Evolutionary conservation across 345 rosid species (phyloP).

Genomic region (Kandelia obovata): DNA sequence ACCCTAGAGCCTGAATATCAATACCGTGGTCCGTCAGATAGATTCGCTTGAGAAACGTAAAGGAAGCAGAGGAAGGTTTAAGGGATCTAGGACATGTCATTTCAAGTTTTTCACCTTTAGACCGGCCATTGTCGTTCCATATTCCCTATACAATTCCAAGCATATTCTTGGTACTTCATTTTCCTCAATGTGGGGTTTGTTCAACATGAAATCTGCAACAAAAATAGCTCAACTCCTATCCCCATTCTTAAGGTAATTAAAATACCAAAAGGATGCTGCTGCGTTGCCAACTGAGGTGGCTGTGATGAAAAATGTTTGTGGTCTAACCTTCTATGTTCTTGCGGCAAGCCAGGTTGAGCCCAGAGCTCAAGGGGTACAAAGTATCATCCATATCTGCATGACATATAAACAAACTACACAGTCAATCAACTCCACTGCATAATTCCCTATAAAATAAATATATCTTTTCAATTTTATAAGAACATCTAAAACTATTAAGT

Average conservation of each 20-base stretch:
- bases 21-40: background rate
- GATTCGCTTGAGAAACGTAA: background rate
- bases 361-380: constrained; percentile 67
- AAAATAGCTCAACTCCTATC: constrained; percentile 5
- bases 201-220: constrained; percentile 69
- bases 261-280: background rate
- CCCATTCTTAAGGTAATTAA: background rate
- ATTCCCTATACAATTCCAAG: constrained; percentile 73
- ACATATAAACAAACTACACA: constrained; percentile 6
- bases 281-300: background rate
- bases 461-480: too few species aligned
- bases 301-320: background rate
- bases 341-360: constrained; percentile 83
- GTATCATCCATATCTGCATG: constrained; percentile 86
- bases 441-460: too few species aligned
- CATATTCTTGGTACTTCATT: constrained; percentile 82
- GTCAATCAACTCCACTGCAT: too few species aligned
- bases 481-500: too few species aligned
- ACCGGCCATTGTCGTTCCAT: constrained; percentile 99
- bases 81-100: background rate
- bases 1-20: constrained; percentile 61
- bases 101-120: constrained; percentile 46
- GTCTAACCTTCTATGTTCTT: constrained; percentile 69
- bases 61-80: background rate
- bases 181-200: constrained; percentile 61